A percentile compares a stretch with the other conserved stretches of the same genome.
These are phyloP conservation scores for Balakata baccata DNA, from an alignment of 345 rosid genomes.

Conservation along the genomic window DNA sequence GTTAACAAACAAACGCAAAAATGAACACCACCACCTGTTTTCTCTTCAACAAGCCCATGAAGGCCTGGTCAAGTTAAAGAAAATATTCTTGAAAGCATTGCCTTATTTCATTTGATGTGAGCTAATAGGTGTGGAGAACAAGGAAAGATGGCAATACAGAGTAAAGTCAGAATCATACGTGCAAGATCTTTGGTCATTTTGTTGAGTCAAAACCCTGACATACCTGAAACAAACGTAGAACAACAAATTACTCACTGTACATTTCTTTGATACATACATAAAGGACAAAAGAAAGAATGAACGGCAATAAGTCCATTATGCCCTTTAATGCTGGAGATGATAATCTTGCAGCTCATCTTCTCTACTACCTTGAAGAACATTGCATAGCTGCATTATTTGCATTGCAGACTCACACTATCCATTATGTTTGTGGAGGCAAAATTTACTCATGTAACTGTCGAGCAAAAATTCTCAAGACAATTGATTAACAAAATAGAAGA, in stretches of 20 bases:
- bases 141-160: too few relatives aligned
- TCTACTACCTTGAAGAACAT: neutral
- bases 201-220: neutral
- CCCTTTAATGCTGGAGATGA: neutral
- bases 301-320: neutral
- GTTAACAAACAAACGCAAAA: too few relatives aligned
- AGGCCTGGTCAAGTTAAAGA: too few relatives aligned
- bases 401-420: neutral
- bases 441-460: constrained; percentile 4
- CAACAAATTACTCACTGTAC: neutral
- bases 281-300: neutral
- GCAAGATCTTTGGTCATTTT: neutral
- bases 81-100: too few relatives aligned
- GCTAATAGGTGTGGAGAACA: too few relatives aligned
- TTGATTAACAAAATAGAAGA: neutral
- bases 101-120: neutral
- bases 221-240: neutral
- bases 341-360: neutral
- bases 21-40: too few relatives aligned
- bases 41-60: too few relatives aligned
- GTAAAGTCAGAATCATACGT: too few relatives aligned
- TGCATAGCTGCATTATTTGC: neutral
- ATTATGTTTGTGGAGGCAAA: neutral
- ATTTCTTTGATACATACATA: neutral
- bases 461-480: neutral